Evolutionary conservation across 768 basidiomycete species (phyloP).

Genomic region (Tylopilus intermedius): DNA sequence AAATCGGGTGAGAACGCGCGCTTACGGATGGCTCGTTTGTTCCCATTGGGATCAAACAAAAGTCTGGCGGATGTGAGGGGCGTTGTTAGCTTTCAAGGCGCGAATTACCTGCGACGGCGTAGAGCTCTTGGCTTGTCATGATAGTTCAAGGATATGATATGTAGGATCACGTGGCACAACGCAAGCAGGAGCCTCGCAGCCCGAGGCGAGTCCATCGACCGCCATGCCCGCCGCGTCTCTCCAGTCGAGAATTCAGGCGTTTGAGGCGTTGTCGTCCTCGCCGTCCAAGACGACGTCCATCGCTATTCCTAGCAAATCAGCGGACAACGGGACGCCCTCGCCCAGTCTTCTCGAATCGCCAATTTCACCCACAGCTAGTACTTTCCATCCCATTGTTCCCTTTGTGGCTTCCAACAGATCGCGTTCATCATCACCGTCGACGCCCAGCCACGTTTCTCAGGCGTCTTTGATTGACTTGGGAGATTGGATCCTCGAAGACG

Average conservation of each 20-base stretch:
- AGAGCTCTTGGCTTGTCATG: constrained; percentile 42
- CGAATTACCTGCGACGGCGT: constrained; percentile 68
- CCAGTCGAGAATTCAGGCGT: constrained; percentile 58
- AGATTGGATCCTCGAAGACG: constrained; percentile 71
- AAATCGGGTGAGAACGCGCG: background rate
- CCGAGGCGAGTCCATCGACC: background rate
- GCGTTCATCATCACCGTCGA: constrained; percentile 45
- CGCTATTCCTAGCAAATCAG: background rate
- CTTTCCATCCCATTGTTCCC: constrained; percentile 40
- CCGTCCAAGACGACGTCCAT: constrained; percentile 20
- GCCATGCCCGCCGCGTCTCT: constrained; percentile 44
- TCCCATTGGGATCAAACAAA: constrained; percentile 86
- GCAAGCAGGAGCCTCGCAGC: background rate
- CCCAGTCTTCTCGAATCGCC: constrained; percentile 44
- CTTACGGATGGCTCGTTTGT: constrained; percentile 67
- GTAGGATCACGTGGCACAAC: background rate
- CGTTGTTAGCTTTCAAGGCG: background rate
- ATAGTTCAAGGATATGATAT: too few species aligned
- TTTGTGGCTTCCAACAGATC: constrained; percentile 29
- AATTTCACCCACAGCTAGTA: constrained; percentile 42
- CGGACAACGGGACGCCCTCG: constrained; percentile 2
- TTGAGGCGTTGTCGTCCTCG: constrained; percentile 48
- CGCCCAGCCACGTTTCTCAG: constrained; percentile 39
- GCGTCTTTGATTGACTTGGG: constrained; percentile 65
- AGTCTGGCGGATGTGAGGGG: constrained; percentile 45